Evolutionary conservation across 179 eudicot species (phyloP).

Genomic region (Camellia oleifera): DNA sequence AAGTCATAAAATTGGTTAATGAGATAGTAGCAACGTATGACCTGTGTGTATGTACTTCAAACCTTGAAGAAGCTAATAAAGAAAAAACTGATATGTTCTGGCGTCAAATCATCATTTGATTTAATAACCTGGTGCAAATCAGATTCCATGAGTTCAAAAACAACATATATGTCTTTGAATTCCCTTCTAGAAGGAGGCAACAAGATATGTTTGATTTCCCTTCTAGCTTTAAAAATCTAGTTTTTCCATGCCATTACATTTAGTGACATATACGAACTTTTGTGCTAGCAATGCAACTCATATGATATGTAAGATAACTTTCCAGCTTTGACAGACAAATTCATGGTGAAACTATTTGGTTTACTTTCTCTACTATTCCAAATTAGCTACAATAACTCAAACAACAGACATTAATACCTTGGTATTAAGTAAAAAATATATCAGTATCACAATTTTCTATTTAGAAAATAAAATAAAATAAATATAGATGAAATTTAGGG

Average conservation of each 20-base stretch:
- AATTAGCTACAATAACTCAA: background rate
- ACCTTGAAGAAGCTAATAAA: slow-evolving; percentile 42
- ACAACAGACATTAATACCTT: background rate
- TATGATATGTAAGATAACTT: background rate
- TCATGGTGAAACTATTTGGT: background rate
- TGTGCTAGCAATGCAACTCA: background rate
- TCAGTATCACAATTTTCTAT: background rate
- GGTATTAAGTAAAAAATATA: too few species aligned
- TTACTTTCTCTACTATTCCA: background rate
- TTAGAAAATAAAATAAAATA: background rate
- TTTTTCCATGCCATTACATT: background rate
- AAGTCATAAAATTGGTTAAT: background rate
- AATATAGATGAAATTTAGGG: background rate
- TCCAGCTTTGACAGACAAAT: background rate
- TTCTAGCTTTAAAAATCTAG: background rate
- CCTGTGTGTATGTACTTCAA: slow-evolving; percentile 35
- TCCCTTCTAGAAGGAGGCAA: slow-evolving; percentile 55
- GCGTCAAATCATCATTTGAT: slow-evolving; percentile 43
- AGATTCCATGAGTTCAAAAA: slow-evolving; percentile 46
- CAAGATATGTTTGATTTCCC: slow-evolving; percentile 50
- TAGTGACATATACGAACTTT: background rate
- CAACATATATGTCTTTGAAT: slow-evolving; percentile 33
- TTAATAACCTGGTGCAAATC: slow-evolving; percentile 44
- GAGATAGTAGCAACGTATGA: background rate
- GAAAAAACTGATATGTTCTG: slow-evolving; percentile 38